A percentile compares a stretch with the other conserved stretches of the same genome.
Conservation (phyloP, 1,284 basidiomycete genomes). For the Rhodotorula sp. region DNA sequence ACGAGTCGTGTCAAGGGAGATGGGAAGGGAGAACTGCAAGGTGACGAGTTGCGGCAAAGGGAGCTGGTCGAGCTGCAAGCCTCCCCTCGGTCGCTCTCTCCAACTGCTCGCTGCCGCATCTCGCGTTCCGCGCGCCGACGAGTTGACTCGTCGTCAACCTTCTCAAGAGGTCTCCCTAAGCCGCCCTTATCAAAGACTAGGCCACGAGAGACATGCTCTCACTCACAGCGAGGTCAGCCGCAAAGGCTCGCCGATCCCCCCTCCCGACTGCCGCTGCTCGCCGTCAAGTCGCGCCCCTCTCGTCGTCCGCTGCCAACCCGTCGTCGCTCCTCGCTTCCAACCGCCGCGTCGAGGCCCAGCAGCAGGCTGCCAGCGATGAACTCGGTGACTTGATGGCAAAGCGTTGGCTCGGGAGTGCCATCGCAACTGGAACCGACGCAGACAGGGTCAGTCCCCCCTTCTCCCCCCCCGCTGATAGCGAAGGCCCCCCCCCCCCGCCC, state of each 20-base stretch:
- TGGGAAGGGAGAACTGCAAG: not conserved
- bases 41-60: not conserved
- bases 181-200: too few species aligned
- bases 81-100: too few species aligned
- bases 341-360: conserved; percentile 31
- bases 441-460: conserved; percentile 32
- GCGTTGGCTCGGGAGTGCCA: conserved; percentile 39
- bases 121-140: not conserved
- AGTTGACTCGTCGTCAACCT: not conserved
- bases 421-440: conserved; percentile 29
- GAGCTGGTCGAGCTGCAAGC: too few species aligned
- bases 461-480: not conserved
- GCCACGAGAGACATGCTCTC: conserved; percentile 5
- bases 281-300: not conserved
- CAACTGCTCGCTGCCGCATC: not conserved
- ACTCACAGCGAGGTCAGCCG: not conserved
- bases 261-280: not conserved
- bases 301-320: conserved; percentile 6
- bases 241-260: not conserved
- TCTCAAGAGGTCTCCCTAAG: too few species aligned
- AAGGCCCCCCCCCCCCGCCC: not conserved
- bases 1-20: conserved; percentile 9
- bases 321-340: conserved; percentile 34
- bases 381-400: conserved; percentile 39
- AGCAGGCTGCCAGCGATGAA: conserved; percentile 31